Conservation (phyloP, 148 eudicot genomes). For the Nyssa sinensis region DNA sequence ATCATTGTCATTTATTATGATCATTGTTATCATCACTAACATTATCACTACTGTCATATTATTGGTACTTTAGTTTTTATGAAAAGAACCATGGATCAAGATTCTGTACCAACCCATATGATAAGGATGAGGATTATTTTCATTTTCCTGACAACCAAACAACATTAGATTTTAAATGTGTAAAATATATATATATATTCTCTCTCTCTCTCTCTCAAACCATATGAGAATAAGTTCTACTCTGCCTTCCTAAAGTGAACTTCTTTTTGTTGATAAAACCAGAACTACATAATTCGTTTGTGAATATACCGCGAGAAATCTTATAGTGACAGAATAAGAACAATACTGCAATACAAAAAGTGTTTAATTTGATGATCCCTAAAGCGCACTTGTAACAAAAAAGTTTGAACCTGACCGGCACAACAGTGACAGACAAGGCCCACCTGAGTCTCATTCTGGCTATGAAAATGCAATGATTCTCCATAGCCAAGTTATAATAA, state of each 20-base stretch:
- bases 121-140: neutral
- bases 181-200: too few species aligned
- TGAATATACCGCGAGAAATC: slow-evolving; percentile 8
- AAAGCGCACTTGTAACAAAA: neutral
- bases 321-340: neutral
- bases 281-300: slow-evolving; percentile 1
- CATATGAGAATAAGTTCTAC: neutral
- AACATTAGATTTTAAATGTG: too few species aligned
- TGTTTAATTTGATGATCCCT: neutral
- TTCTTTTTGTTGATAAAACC: slow-evolving; percentile 2
- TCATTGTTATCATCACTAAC: too few species aligned
- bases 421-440: too few species aligned
- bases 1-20: neutral
- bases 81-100: too few species aligned
- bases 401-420: neutral
- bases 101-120: neutral
- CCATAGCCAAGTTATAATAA: neutral
- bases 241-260: too few species aligned
- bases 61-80: too few species aligned
- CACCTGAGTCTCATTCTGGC: too few species aligned
- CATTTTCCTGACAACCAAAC: neutral
- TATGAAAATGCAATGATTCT: slow-evolving; percentile 9
- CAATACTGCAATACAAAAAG: neutral
- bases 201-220: neutral
- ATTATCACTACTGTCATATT: too few species aligned